phyloP scores from a whole-genome alignment of 305 asterid genomes.

The Fraxinus sp. region DNA sequence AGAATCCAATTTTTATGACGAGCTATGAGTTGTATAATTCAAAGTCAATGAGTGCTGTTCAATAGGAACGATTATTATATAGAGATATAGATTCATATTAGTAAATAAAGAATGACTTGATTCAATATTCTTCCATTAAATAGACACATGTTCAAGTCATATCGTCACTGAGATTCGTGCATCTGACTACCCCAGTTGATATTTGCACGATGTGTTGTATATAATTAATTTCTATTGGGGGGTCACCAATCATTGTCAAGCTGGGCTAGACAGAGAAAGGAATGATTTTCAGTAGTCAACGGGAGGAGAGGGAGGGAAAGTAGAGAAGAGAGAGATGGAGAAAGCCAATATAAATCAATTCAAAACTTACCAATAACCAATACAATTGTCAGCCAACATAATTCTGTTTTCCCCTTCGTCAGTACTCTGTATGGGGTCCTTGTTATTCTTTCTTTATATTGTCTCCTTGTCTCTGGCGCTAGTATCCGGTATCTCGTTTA shows the following conservation, averaged over 20 bases:
- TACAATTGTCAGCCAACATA: conserved; percentile 16
- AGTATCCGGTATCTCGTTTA: conserved; percentile 31
- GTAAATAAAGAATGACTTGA: conserved; percentile 27
- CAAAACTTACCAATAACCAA: conserved; percentile 13
- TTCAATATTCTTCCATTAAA: conserved; percentile 23
- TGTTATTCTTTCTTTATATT: conserved; percentile 30
- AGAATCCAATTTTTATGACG: not conserved
- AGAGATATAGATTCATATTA: not conserved
- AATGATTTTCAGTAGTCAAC: conserved; percentile 34
- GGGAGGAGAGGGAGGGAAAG: conserved; percentile 1
- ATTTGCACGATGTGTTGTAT: conserved; percentile 2
- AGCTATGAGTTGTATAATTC: conserved; percentile 21
- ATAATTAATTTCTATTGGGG: not conserved
- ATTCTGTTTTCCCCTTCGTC: conserved; percentile 25
- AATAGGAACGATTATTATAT: conserved; percentile 18
- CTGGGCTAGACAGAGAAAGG: conserved; percentile 5
- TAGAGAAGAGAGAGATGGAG: conserved; percentile 23
- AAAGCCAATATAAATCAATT: conserved; percentile 9
- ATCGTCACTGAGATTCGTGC: conserved; percentile 17
- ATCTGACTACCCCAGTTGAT: conserved; percentile 20
- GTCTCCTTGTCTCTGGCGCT: conserved; percentile 26
- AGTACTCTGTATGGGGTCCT: conserved; percentile 42
- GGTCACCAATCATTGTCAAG: conserved; percentile 30
- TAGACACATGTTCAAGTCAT: conserved; percentile 28
- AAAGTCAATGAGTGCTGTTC: conserved; percentile 38